These are phyloP conservation scores for Rutidosis leptorrhynchoides DNA, from an alignment of 129 eudicot species.

Conservation along the genomic window DNA sequence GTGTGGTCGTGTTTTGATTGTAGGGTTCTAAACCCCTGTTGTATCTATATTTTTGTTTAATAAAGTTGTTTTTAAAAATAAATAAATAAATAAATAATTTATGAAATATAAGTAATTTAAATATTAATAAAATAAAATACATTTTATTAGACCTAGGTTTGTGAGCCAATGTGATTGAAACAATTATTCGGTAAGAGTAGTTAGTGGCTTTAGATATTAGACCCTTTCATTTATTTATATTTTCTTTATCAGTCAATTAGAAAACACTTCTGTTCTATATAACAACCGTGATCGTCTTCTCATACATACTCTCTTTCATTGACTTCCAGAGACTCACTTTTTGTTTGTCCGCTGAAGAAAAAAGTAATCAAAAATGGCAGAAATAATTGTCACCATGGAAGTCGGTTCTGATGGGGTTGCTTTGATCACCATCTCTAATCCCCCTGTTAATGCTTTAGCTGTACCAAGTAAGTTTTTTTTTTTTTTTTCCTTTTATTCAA, in stretches of 20 bases:
- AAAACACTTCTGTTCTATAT: too few relatives aligned
- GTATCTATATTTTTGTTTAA: too few relatives aligned
- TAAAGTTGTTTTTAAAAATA: too few relatives aligned
- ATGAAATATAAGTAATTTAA: too few relatives aligned
- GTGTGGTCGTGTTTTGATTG: too few relatives aligned
- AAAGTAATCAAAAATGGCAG: slow-evolving; percentile 38
- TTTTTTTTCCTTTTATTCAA: neutral
- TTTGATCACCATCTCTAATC: slow-evolving; percentile 62
- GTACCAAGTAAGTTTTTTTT: slow-evolving; percentile 4
- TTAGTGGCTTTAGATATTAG: neutral
- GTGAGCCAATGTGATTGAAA: slow-evolving; percentile 18
- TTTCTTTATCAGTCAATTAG: too few relatives aligned
- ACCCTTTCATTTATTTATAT: too few relatives aligned
- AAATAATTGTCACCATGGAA: slow-evolving; percentile 52
- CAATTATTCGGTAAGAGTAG: neutral
- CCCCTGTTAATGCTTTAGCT: slow-evolving; percentile 70
- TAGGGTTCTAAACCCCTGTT: too few relatives aligned
- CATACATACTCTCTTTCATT: neutral
- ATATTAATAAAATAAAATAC: too few relatives aligned
- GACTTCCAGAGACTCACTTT: slow-evolving; percentile 16
- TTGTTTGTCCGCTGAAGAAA: neutral
- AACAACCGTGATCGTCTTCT: slow-evolving; percentile 7
- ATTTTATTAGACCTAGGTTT: slow-evolving; percentile 15
- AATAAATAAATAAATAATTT: too few relatives aligned
- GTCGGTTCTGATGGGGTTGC: slow-evolving; percentile 82